phyloP scores from a whole-genome alignment of 1,284 basidiomycete genomes.

The Ceratorhiza oryzae-sativae region DNA sequence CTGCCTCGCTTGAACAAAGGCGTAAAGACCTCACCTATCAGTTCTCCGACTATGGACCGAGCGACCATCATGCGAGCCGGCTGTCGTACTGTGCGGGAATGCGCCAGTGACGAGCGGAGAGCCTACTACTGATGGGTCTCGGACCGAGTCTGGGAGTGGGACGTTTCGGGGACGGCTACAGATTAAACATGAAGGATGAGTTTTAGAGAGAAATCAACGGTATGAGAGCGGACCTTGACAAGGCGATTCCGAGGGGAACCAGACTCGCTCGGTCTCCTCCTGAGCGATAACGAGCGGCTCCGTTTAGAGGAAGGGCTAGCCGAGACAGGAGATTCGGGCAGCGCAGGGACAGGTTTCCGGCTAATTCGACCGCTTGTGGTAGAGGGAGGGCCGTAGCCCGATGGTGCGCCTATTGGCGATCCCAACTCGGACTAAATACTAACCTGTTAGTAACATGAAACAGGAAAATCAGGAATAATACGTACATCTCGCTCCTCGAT shows the following conservation, averaged over 20 bases:
- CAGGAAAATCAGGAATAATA: neutral
- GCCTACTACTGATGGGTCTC: neutral
- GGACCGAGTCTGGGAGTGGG: conserved; percentile 21
- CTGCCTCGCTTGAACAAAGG: neutral
- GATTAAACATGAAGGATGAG: neutral
- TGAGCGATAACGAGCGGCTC: neutral
- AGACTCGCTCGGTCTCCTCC: neutral
- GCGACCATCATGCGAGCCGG: neutral
- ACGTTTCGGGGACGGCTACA: conserved; percentile 16
- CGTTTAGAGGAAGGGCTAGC: neutral
- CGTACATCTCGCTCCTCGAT: conserved; percentile 22
- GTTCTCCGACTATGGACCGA: conserved; percentile 19
- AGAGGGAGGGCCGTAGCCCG: conserved; percentile 14
- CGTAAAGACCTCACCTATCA: neutral
- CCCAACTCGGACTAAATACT: conserved; percentile 9
- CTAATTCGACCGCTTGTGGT: neutral
- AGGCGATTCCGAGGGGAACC: neutral
- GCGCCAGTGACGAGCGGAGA: neutral
- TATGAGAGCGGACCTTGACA: conserved; percentile 14
- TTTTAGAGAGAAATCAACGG: neutral
- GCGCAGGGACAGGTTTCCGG: neutral
- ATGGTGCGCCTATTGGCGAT: neutral
- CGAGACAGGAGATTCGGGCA: neutral
- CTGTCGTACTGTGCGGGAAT: neutral
- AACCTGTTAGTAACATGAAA: neutral